These are phyloP conservation scores for Xylariales sp. DNA, from an alignment of 2,329 filamentous ascomycete genomes.

Conservation along the genomic window DNA sequence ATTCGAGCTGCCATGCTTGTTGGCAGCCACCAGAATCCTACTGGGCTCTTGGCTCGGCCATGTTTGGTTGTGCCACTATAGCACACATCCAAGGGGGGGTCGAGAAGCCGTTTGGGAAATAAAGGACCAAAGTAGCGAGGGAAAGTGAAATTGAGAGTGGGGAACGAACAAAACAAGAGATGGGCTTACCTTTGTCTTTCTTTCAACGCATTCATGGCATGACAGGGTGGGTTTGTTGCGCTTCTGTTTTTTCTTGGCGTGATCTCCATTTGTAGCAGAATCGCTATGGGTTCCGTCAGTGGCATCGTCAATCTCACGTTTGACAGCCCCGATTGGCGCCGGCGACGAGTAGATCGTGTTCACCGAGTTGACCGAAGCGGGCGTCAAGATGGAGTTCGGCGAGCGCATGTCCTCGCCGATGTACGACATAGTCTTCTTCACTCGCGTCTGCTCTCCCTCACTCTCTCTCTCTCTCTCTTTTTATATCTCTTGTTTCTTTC, in stretches of 20 bases:
- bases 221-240: slow-evolving; percentile 80
- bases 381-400: too few relatives aligned
- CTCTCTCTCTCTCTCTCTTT: too few relatives aligned
- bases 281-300: slow-evolving; percentile 15
- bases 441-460: too few relatives aligned
- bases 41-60: too few relatives aligned
- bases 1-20: too few relatives aligned
- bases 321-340: neutral
- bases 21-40: too few relatives aligned
- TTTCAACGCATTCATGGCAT: slow-evolving; percentile 74
- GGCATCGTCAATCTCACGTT: neutral
- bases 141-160: neutral
- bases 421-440: too few relatives aligned
- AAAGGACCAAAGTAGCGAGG: neutral
- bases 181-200: slow-evolving; percentile 67
- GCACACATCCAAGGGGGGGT: too few relatives aligned
- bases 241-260: slow-evolving; percentile 69
- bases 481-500: too few relatives aligned
- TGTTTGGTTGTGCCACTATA: too few relatives aligned
- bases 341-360: neutral
- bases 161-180: neutral
- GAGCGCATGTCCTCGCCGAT: too few relatives aligned
- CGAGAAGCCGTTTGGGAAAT: too few relatives aligned
- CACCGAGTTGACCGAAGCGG: neutral
- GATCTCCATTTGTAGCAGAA: slow-evolving; percentile 21